Evolutionary conservation across 768 basidiomycete species (phyloP), one percentile per base, ranked within the genome.

Genomic region (Stropharia rugosoannulata): DNA sequence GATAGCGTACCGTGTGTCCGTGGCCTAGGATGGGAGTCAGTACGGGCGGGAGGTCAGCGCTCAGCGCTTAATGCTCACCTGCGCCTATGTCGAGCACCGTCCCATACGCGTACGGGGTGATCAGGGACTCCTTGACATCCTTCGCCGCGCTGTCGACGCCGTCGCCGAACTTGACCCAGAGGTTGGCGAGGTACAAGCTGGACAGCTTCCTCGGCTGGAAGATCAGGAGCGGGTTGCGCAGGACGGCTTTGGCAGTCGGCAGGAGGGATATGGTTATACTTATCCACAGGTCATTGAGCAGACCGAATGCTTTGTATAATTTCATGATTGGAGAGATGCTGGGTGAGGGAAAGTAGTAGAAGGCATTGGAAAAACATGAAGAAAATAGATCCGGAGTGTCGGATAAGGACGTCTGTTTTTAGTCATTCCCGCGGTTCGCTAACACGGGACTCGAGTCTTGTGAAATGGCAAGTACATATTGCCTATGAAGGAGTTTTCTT

Each of bases 1-100:
- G 78, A 61, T 91, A 90, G 29, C 73, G 74, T 11, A 78, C 70
- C 0, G 80, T 81, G 62, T 89, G 87, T 0, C 90, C 89, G 54
- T 81, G 74, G 0, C 85, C 88, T 88, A 35, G 5, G 18, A 19
- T 7, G 19, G 47, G 39, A 13, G 2, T 13, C 15, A 48, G 22
- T 13, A 12, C n/a, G n/a, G n/a, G n/a, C n/a, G n/a, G n/a, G n/a
- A n/a, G n/a, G n/a, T n/a, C n/a, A 22, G 22, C 22, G 22, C n/a
- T n/a, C 22, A 22, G 22, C 22, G 22, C 22, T 25, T 9, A 13
- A 0, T 18, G 51, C 73, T 51, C 55, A 84, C 87, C 87, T 62
- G 87, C 86, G 3, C 87, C 87, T 15, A 89, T 54, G 55, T 90
- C 89, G 19, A 90, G 75, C 0, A 90, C 84, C 2, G 80, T 72